Base-by-base conservation (phyloP, 2,329 filamentous ascomycete genomes). In the Penicillium verrucosum region DNA sequence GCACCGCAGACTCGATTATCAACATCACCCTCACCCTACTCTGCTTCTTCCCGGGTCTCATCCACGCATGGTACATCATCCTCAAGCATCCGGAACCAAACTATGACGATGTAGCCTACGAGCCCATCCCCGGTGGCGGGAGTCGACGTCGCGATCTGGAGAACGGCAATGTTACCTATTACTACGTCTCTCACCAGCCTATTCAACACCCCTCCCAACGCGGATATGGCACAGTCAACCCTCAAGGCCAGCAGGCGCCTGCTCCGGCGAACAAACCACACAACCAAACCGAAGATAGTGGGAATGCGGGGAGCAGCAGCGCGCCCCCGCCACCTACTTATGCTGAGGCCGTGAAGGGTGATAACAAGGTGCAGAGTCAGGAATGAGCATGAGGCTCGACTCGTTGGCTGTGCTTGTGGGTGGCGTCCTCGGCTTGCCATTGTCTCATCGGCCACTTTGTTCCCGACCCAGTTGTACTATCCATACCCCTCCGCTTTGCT, bases 1-100 rank as follows among this genome's bases (percentile, higher is more conserved):
- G 94, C 81, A 89, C 87, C 60, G 91, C 88, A 56, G 94, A 97
- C 78, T 93, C 89, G 9, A 70, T 97, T 68, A 96, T 99, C 81
- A 99, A 99, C 80, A 87, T 97, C 74, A 88, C 92, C 45, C 90
- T 97, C 68, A 94, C 89, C 75, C 73, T 85, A 52, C 85, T 93
- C 23, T 89, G 88, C 67, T 91, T 82, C 70, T 76, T 97, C 58
- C 93, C 93, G 21, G 93, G 93, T 59, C 88, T 97, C 48, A 79
- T 99, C 2, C 94, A 99, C 79, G 85, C 92, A 61, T 97, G 94
- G 93, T 99, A 97, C 82, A 96, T 97, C 76, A 97, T 99, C 76
- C 85, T 90, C 68, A 89, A 90, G 71, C 90, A 88, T 74, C 94
- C 94, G 57, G 93, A 97, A 59, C 75, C 78, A 65, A 81, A 87